phyloP scores from a whole-genome alignment of 306 rosid species.

The Cicer judaicum region DNA sequence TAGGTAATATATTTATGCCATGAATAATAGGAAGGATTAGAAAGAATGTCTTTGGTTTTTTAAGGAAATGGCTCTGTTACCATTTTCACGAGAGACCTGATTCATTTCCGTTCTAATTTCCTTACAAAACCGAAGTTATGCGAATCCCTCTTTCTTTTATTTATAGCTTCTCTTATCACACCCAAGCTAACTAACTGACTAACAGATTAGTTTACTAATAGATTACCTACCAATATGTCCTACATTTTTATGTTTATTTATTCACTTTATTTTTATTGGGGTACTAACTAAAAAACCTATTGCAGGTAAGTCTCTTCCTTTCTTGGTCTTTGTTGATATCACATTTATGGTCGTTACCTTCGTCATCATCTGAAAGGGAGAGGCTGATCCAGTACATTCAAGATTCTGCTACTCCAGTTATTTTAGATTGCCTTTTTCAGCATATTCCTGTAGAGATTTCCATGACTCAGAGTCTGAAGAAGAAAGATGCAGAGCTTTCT shows the following conservation, averaged over 20 bases:
- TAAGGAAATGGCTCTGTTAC: neutral
- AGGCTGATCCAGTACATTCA: constrained; percentile 84
- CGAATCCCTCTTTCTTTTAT: neutral
- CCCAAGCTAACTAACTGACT: neutral
- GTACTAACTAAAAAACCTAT: constrained; percentile 22
- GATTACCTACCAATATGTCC: neutral
- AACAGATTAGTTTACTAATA: neutral
- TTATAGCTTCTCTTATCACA: neutral
- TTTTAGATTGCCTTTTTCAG: constrained; percentile 92
- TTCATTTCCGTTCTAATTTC: neutral
- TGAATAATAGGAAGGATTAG: neutral
- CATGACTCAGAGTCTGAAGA: constrained; percentile 62
- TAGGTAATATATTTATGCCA: neutral
- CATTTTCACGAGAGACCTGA: neutral
- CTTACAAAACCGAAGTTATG: neutral
- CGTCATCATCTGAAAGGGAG: constrained; percentile 83
- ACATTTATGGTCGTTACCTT: constrained; percentile 73
- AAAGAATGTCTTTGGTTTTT: constrained; percentile 6
- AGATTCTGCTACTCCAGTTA: constrained; percentile 69
- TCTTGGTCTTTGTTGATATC: constrained; percentile 95
- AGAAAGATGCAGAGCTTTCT: constrained; percentile 71
- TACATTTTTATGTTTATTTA: constrained; percentile 34
- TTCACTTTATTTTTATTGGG: constrained; percentile 28
- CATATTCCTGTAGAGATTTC: constrained; percentile 75
- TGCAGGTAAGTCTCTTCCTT: constrained; percentile 79